A percentile compares a stretch with the other conserved stretches of the same genome.
Conservation (phyloP, 2,329 filamentous ascomycete genomes). For the Dactylonectria macrodidyma region DNA sequence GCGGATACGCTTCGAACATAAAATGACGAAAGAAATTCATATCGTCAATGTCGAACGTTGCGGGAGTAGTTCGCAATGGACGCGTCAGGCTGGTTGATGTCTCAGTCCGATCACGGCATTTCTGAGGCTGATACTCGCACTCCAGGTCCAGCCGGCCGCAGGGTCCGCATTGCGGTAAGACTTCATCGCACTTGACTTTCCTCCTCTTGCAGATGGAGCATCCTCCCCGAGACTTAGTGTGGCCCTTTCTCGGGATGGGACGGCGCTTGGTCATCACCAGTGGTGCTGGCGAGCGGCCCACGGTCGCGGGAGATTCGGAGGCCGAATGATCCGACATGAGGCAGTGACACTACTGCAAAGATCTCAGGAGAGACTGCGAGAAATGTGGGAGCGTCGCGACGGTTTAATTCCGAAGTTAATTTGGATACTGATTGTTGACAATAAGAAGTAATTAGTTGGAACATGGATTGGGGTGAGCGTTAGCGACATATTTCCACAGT, state of each 20-base stretch:
- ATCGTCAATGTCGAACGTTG: slow-evolving; percentile 59
- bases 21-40: slow-evolving; percentile 69
- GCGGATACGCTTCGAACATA: slow-evolving; percentile 60
- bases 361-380: no score
- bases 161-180: slow-evolving; percentile 52
- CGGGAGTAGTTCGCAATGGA: slow-evolving; percentile 39
- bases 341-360: neutral
- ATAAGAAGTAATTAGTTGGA: no score
- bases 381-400: neutral
- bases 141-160: slow-evolving; percentile 54
- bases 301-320: slow-evolving; percentile 7
- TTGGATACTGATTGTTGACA: no score
- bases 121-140: slow-evolving; percentile 52
- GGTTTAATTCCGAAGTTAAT: neutral
- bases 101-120: neutral
- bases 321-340: slow-evolving; percentile 18
- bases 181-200: slow-evolving; percentile 63
- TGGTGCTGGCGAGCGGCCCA: neutral
- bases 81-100: slow-evolving; percentile 26
- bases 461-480: neutral
- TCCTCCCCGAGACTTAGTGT: slow-evolving; percentile 53
- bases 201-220: slow-evolving; percentile 53
- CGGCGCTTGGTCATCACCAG: slow-evolving; percentile 40
- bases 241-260: slow-evolving; percentile 54
- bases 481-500: neutral